A percentile compares a stretch with the other conserved stretches of the same genome.
Conservation (phyloP, 495 filamentous ascomycete species). For the Penicillium atrosanguineum region DNA sequence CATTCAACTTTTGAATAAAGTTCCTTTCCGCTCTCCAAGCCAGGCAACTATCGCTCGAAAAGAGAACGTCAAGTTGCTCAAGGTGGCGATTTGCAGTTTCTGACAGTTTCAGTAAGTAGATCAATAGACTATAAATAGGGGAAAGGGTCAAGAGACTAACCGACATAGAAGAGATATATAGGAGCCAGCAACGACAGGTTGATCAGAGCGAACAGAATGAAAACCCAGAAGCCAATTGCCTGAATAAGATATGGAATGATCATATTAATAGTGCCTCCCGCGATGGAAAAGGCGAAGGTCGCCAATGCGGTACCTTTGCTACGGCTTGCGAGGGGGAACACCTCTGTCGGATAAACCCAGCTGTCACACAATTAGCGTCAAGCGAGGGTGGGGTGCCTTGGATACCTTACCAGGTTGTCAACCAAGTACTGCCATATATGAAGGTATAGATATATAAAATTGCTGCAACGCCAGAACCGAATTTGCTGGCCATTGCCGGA, state of each 20-base stretch:
- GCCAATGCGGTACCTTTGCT: conserved; percentile 45
- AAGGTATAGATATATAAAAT: conserved; percentile 47
- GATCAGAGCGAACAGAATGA: conserved; percentile 45
- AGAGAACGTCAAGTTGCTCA: conserved; percentile 51
- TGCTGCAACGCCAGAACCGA: conserved; percentile 36
- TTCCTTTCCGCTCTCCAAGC: conserved; percentile 8
- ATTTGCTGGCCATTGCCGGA: conserved; percentile 6
- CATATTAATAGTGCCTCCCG: conserved; percentile 41
- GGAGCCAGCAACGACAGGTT: conserved; percentile 43
- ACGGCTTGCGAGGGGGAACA: conserved; percentile 21
- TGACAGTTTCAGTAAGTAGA: not conserved
- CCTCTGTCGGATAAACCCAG: conserved; percentile 25
- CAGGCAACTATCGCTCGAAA: conserved; percentile 22
- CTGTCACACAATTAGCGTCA: conserved; percentile 10
- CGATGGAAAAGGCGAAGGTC: conserved; percentile 49
- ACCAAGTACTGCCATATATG: conserved; percentile 47
- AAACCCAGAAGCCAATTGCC: conserved; percentile 39
- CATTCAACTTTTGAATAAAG: conserved; percentile 3
- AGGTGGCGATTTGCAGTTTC: conserved; percentile 48
- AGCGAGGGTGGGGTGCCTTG: not conserved
- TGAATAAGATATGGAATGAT: conserved; percentile 44
- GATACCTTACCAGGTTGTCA: conserved; percentile 37
- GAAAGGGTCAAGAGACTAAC: conserved; percentile 5
- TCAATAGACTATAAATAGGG: not conserved
- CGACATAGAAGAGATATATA: conserved; percentile 50